These are phyloP conservation scores for Colletotrichum sp. DNA, from an alignment of 2,329 filamentous ascomycete species.

Conservation along the genomic window DNA sequence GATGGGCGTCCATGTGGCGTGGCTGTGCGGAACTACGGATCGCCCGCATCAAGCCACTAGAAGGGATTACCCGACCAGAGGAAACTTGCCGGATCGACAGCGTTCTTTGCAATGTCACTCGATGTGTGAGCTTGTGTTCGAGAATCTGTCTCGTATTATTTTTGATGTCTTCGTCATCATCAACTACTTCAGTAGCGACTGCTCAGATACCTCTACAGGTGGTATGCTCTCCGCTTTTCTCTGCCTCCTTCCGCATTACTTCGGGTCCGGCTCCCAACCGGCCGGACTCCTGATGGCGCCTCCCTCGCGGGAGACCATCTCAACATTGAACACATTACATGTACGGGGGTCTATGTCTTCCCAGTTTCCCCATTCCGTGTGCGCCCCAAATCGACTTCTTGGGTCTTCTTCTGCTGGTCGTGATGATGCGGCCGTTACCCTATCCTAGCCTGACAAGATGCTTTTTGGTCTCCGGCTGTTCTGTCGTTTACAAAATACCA, in stretches of 20 bases:
- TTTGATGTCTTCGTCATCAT: conserved; percentile 1
- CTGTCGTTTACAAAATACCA: conserved; percentile 19
- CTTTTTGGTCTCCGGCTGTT: conserved; percentile 2
- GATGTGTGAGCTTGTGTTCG: neutral
- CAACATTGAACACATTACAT: conserved; percentile 20
- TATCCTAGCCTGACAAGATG: conserved; percentile 4
- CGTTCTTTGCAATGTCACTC: neutral
- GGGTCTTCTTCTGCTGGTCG: conserved; percentile 11
- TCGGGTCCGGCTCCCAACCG: conserved; percentile 9
- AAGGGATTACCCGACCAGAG: neutral
- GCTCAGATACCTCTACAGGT: conserved; percentile 20
- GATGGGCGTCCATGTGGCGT: neutral
- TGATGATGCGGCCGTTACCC: conserved; percentile 17
- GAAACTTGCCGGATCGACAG: neutral
- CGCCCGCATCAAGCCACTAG: neutral
- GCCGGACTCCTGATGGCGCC: neutral
- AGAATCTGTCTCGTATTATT: conserved; percentile 8
- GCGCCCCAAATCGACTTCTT: conserved; percentile 3
- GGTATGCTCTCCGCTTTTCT: conserved; percentile 5
- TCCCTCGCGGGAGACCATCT: neutral
- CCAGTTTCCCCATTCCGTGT: neutral
- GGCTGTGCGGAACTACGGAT: neutral
- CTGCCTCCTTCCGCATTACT: conserved; percentile 12
- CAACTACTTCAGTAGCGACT: conserved; percentile 24
- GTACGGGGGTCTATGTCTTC: conserved; percentile 18